Evolutionary conservation across 306 rosid genomes (phyloP), one percentile per base, ranked within the genome.

Genomic region (Begonia fuchsioides): DNA sequence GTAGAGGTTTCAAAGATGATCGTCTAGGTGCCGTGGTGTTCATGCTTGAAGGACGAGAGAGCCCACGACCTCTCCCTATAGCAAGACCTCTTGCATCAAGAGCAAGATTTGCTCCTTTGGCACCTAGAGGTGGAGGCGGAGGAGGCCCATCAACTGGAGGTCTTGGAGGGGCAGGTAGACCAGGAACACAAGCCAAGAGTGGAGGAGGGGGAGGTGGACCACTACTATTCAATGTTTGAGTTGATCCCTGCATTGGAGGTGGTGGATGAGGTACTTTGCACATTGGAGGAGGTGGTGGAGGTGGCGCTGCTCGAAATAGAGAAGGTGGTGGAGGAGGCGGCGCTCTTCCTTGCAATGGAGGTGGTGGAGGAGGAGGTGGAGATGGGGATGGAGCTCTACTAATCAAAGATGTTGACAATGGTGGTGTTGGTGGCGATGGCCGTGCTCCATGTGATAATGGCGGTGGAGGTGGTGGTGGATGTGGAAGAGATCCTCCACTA

Each of bases 1-100:
- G 94, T 40, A 92, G 61, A 47, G 98, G 98, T 64, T 82, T 92
- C 57, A 85, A 73, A 32, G 96, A 73, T 67, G 98, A 85, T 17
- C 87, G 51, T 11, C 76, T 72, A 48, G 87, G 58, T 19, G 74
- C 74, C 64, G 73, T 43, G 18, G 68, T 56, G 54, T 55, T 12
- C 17, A 55, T 54, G 43, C 81, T 81, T 20, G 44, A 26, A 41
- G 74, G 77, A 13, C 95, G 92, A 35, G 76, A 50, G 15, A 59
- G 53, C 49, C 98, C 98, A 61, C 93, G 96, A 43, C 98, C 96
- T 76, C 93, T 84, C 44, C 86, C 74, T 26, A 38, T 15, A 53
- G 79, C 13, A 14, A 63, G 49, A 44, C 69, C 88, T 60, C 76
- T 64, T 59, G 57, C 51, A 68, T 68, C 78, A 55, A 47, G 56